These are phyloP conservation scores for Tetrapisispora nanseiensis DNA, from an alignment of 805 yeast genomes.

Conservation along the genomic window DNA sequence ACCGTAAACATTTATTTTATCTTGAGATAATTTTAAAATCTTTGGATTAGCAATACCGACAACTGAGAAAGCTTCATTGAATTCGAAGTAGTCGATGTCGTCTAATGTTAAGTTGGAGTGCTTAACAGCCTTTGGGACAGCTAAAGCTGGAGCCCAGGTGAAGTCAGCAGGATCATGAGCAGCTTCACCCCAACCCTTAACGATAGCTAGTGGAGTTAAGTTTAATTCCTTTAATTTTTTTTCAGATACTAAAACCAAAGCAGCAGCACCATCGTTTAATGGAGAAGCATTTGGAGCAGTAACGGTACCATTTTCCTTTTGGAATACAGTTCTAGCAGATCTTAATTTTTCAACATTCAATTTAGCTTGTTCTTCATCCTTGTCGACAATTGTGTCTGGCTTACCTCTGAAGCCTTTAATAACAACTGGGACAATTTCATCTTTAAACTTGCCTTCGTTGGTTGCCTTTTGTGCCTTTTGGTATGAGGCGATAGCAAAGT, in stretches of 20 bases:
- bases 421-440: conserved; percentile 80
- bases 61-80: conserved; percentile 96
- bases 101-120: conserved; percentile 53
- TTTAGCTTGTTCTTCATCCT: conserved; percentile 78
- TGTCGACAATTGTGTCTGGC: conserved; percentile 60
- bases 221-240: conserved; percentile 75
- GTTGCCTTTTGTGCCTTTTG: conserved; percentile 78
- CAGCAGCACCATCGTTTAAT: conserved; percentile 97
- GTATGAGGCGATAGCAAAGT: conserved; percentile 76
- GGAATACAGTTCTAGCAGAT: conserved; percentile 89
- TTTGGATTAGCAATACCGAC: conserved; percentile 88
- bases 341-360: conserved; percentile 68
- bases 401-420: conserved; percentile 87
- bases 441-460: conserved; percentile 66
- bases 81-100: conserved; percentile 83
- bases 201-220: conserved; percentile 80
- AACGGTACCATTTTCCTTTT: conserved; percentile 87
- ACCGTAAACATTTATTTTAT: conserved; percentile 80
- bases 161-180: conserved; percentile 91
- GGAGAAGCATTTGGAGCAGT: conserved; percentile 97
- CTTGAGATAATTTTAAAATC: conserved; percentile 49
- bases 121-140: conserved; percentile 91
- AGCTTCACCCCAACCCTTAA: conserved; percentile 96
- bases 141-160: conserved; percentile 91
- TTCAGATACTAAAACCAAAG: conserved; percentile 79